These are phyloP conservation scores for Saturnispora besseyi DNA, from an alignment of 805 yeast species.

Conservation along the genomic window DNA sequence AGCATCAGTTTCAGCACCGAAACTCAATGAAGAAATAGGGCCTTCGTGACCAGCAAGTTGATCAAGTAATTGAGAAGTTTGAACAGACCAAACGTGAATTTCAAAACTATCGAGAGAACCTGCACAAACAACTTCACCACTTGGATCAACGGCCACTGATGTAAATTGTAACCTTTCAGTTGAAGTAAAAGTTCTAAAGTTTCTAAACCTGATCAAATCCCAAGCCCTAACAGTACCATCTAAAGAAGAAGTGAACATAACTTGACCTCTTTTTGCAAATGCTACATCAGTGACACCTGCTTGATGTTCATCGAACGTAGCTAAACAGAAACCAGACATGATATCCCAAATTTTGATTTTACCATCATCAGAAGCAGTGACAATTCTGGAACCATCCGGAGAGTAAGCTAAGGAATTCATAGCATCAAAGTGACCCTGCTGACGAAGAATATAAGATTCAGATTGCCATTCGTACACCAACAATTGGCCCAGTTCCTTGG, in stretches of 20 bases:
- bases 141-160: conserved; percentile 88
- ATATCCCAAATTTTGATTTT: conserved; percentile 96
- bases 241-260: conserved; percentile 79
- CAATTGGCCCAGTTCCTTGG: conserved; percentile 82
- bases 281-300: conserved; percentile 81
- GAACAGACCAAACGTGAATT: conserved; percentile 95
- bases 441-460: conserved; percentile 88
- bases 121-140: conserved; percentile 95
- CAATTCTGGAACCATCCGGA: conserved; percentile 88
- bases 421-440: conserved; percentile 95
- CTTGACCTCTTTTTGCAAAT: conserved; percentile 86
- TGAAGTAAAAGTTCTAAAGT: conserved; percentile 91
- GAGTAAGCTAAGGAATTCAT: conserved; percentile 79
- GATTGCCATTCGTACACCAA: conserved; percentile 98
- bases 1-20: conserved; percentile 63
- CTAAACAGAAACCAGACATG: conserved; percentile 82
- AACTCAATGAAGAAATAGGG: conserved; percentile 80
- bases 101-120: conserved; percentile 86
- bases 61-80: conserved; percentile 86
- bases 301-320: conserved; percentile 85
- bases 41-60: conserved; percentile 90
- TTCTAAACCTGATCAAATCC: conserved; percentile 89
- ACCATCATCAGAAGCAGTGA: conserved; percentile 95
- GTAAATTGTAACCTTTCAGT: conserved; percentile 81
- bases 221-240: conserved; percentile 98